Evolutionary conservation across 768 basidiomycete genomes (phyloP), one percentile per base, ranked within the genome.

Genomic region (Fomitopsis pulvina): DNA sequence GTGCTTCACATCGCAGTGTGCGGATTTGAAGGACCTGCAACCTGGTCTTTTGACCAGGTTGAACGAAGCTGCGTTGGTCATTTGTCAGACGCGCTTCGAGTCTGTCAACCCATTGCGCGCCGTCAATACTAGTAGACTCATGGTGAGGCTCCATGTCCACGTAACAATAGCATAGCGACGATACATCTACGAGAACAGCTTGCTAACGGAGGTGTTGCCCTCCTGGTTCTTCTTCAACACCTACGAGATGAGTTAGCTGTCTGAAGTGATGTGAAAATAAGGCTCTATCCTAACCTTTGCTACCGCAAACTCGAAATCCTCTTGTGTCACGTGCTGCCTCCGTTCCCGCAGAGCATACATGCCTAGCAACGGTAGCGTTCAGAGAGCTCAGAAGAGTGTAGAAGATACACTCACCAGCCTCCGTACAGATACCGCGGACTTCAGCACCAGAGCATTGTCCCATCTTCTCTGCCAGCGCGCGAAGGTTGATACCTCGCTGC

Each of bases 371-470:
- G 18, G 25, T 28, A 4, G 8, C 10, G 25, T 11, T 48, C 7
- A 44, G n/a, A 11, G 26, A 24, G 8, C 20, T 34, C 41, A 12
- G 34, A 38, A 46, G 10, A 30, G 30, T 9, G 47, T n/a, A 16
- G 7, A 41, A 5, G 27, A 5, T 34, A 42, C 24, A 67, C 82
- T 52, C 50, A 83, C 90, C 90, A n/a, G 92, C 93, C 72, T 95
- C 92, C 0, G 94, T 95, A 65, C 92, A 95, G 58, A 96, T 96
- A 69, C 93, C 95, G 14, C 95, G 79, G 14, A 97, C 95, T 66
- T 99, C 95, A 1, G 95, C 95, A 57, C 95, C 95, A 1, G 92
- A 95, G 64, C 95, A 97, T 63, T 96, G 92, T 0, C 95, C 95
- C 95, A 98, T 99, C 77, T 99, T 98, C 67, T 98, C 95, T 0